Percentiles rank a stretch among this genome's conserved stretches.
Conservation (phyloP, 176 grass and related monocot genomes). For the Rhynchospora pubera region DNA sequence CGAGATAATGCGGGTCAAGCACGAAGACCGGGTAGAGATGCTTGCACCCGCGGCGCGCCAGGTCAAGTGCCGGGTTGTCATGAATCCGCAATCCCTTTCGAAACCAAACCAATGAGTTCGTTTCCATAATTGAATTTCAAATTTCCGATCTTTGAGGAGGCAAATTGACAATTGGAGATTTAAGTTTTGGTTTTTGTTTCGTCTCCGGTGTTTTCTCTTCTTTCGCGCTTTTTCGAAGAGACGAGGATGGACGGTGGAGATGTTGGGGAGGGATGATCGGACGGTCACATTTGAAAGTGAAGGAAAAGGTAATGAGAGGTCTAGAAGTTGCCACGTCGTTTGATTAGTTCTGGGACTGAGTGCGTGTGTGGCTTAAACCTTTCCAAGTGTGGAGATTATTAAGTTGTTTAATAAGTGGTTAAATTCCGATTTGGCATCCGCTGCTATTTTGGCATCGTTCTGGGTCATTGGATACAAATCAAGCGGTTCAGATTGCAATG, state of each 20-base stretch:
- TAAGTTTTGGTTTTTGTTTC: slow-evolving; percentile 2
- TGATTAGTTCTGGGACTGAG: not conserved
- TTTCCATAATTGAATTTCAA: slow-evolving; percentile 21
- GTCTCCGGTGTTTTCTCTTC: not conserved
- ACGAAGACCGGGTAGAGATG: slow-evolving; percentile 87
- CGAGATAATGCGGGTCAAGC: slow-evolving; percentile 68
- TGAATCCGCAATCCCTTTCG: slow-evolving; percentile 79
- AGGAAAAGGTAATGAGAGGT: slow-evolving; percentile 26
- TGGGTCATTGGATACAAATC: no score
- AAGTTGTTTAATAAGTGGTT: no score
- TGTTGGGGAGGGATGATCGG: slow-evolving; percentile 17
- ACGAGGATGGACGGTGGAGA: not conserved
- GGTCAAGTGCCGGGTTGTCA: slow-evolving; percentile 85
- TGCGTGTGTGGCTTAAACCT: not conserved
- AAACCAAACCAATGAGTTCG: slow-evolving; percentile 82
- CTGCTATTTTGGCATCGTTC: no score
- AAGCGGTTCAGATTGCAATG: no score
- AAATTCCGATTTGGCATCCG: no score
- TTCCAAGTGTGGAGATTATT: no score
- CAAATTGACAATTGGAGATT: not conserved
- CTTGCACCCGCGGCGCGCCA: slow-evolving; percentile 28
- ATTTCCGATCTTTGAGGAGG: not conserved
- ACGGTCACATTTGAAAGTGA: slow-evolving; percentile 36
- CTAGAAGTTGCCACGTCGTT: slow-evolving; percentile 39
- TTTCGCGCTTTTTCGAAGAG: slow-evolving; percentile 16